These are phyloP conservation scores for Mycosphaerella arachidis DNA, from an alignment of 2,329 filamentous ascomycete species.

Conservation along the genomic window DNA sequence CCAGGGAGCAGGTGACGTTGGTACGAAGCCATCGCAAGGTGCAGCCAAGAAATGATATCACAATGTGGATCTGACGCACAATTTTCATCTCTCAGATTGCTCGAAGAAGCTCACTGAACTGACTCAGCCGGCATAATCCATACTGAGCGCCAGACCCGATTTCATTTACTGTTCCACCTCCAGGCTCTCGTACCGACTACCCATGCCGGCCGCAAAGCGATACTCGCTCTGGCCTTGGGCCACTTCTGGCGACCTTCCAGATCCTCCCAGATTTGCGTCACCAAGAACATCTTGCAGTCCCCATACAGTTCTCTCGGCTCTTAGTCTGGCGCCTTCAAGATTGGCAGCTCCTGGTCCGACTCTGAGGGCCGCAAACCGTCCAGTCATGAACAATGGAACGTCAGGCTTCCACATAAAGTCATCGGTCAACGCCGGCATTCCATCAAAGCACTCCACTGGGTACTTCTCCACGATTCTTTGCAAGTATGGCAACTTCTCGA, in stretches of 20 bases:
- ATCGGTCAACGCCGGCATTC: constrained; percentile 68
- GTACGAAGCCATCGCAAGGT: neutral
- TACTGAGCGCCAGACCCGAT: neutral
- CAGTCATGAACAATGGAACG: constrained; percentile 70
- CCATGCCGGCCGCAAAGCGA: constrained; percentile 35
- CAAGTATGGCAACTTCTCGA: constrained; percentile 58
- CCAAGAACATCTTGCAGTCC: constrained; percentile 53
- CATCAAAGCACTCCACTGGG: constrained; percentile 59
- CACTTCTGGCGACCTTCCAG: constrained; percentile 3
- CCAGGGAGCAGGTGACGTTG: neutral
- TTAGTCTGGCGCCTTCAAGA: constrained; percentile 66
- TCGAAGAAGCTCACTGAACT: no score
- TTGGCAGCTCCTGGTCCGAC: constrained; percentile 71
- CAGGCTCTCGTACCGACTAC: constrained; percentile 41
- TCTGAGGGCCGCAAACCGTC: constrained; percentile 61
- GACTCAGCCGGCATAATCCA: no score
- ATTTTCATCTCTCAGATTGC: no score
- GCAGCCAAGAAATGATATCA: no score
- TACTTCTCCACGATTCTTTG: constrained; percentile 54
- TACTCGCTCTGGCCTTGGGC: constrained; percentile 15
- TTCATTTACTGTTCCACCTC: neutral
- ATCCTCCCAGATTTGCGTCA: neutral
- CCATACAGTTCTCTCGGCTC: constrained; percentile 70
- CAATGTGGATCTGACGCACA: no score
- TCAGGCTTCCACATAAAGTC: constrained; percentile 70